phyloP scores from a whole-genome alignment of 139 green algal genomes.

The Chlorella vulgaris region DNA sequence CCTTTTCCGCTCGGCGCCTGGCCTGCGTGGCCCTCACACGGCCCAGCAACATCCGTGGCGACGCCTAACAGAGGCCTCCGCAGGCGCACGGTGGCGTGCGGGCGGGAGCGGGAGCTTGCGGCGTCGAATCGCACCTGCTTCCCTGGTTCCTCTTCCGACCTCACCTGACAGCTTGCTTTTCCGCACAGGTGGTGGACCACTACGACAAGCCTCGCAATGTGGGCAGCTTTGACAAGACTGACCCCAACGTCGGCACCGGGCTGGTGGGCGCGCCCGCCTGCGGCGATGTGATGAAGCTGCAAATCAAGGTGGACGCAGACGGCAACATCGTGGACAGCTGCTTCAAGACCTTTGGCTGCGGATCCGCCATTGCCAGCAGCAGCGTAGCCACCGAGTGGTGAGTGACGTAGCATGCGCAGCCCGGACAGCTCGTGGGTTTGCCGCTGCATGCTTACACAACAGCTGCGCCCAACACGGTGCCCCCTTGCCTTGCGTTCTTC shows the following conservation, averaged over 20 bases:
- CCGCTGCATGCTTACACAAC: too few species aligned
- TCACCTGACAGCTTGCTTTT: background rate
- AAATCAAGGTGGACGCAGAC: constrained; percentile 90
- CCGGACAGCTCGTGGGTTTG: background rate
- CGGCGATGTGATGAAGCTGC: constrained; percentile 99
- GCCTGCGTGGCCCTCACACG: background rate
- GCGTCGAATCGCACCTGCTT: background rate
- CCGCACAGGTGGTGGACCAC: constrained; percentile 92
- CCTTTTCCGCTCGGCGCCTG: too few species aligned
- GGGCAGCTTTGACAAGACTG: constrained; percentile 94
- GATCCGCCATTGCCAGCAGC: constrained; percentile 95
- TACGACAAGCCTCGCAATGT: constrained; percentile 98
- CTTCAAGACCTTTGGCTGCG: constrained; percentile 99
- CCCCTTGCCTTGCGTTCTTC: too few species aligned
- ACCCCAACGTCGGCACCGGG: constrained; percentile 89
- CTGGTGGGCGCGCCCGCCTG: constrained; percentile 93
- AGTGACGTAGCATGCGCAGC: background rate
- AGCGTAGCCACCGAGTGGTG: constrained; percentile 94
- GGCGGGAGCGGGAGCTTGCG: background rate
- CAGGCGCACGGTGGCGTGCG: background rate
- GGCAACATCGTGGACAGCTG: constrained; percentile 95
- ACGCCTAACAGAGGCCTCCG: background rate
- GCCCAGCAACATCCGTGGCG: background rate
- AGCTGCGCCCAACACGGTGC: too few species aligned
- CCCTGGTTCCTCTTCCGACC: background rate